Evolutionary conservation across 306 rosid genomes (phyloP), one percentile per base, ranked within the genome.

Genomic region (Cicer arietinum): DNA sequence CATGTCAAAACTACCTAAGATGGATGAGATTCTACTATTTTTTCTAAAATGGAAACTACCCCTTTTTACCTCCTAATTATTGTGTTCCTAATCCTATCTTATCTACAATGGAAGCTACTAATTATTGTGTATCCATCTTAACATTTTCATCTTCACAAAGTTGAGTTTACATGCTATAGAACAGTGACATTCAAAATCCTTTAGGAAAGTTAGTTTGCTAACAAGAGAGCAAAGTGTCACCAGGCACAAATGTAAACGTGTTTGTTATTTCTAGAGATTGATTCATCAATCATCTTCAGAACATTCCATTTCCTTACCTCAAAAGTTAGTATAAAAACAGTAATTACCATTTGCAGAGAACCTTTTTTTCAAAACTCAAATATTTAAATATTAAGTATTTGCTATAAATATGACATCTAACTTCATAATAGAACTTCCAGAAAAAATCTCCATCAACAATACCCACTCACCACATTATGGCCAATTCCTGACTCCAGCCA

Each of bases 151-250:
- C 37, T 42, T 17, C 8, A 10, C 30, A 65, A 37, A 30, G 44
- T 16, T 12, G 67, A 37, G 18, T 65, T 40, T 40, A 41, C 40
- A 57, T 46, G 53, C 58, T 20, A 48, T 22, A 10, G 61, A 52
- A 17, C 9, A 54, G 48, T 58, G 77, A 60, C 77, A 78, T 67
- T 59, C 45, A 62, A 46, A 82, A 70, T 70, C 61, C 68, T 68
- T 22, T 25, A 51, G 17, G 46, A 18, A 45, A 20, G 43, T 35
- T 70, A 40, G 13, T 39, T 11, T 4, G 62, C 75, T 64, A 46
- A 77, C 60, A 20, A 25, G 22, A 59, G 30, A 72, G 51, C 25
- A 47, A 48, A 48, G 20, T 57, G 40, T 66, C 72, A 51, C 47
- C 59, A 51, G 74, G 70, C 20, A 48, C 41, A 9, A 30, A 47